These are phyloP conservation scores for Phoenix dactylifera DNA, from an alignment of 176 grass and related monocot species.

Conservation along the genomic window DNA sequence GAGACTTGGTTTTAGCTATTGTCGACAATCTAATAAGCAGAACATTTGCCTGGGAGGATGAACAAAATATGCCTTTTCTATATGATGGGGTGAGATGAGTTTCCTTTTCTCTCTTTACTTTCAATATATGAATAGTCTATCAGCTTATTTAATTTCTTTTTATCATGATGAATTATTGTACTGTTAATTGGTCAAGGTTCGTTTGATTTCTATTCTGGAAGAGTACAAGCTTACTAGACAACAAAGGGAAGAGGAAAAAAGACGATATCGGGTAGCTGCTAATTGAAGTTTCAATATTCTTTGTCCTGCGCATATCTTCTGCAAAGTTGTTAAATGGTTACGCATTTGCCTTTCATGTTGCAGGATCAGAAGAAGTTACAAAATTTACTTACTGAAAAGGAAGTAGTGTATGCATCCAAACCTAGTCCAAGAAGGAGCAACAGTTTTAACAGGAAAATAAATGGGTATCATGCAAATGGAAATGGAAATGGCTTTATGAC, in stretches of 20 bases:
- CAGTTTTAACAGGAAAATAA: conserved; percentile 55
- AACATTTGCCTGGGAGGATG: conserved; percentile 79
- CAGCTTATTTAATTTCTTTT: no score
- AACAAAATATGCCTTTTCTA: conserved; percentile 61
- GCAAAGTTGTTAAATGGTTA: no score
- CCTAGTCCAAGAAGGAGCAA: conserved; percentile 46
- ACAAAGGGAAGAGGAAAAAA: conserved; percentile 81
- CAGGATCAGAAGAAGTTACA: conserved; percentile 94
- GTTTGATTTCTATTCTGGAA: conserved; percentile 84
- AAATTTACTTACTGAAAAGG: conserved; percentile 73
- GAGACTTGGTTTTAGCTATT: conserved; percentile 36
- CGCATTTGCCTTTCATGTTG: not conserved
- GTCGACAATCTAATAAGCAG: conserved; percentile 80
- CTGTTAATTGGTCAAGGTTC: conserved; percentile 38
- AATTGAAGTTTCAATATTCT: no score
- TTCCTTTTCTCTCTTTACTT: conserved; percentile 4
- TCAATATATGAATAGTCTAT: no score
- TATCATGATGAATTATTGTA: not conserved
- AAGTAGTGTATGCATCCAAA: conserved; percentile 67
- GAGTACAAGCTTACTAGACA: conserved; percentile 81
- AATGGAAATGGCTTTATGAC: conserved; percentile 85
- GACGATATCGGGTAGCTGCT: conserved; percentile 48
- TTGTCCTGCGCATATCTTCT: no score
- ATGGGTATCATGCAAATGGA: conserved; percentile 39
- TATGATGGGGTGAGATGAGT: conserved; percentile 71